These are phyloP conservation scores for Histomonas meleagridis DNA, from an alignment of 208 protist genomes.

Conservation along the genomic window DNA sequence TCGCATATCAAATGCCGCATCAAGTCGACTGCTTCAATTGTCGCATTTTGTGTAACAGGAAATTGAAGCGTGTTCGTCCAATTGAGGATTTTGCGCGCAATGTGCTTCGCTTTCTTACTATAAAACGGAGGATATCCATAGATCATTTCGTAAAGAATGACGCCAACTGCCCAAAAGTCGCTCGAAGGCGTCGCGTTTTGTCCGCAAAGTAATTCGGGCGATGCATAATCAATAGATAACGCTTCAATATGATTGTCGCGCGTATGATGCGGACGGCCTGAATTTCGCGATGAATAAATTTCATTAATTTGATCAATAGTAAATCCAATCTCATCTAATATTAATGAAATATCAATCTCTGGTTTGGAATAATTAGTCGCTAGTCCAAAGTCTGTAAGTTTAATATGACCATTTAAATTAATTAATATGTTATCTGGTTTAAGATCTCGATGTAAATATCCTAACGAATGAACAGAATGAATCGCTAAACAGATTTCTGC, in stretches of 20 bases:
- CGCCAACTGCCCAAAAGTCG: slow-evolving; percentile 64
- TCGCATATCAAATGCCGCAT: neutral
- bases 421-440: slow-evolving; percentile 39
- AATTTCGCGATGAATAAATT: neutral
- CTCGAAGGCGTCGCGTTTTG: neutral
- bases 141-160: slow-evolving; percentile 63
- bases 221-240: neutral
- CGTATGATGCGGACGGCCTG: neutral
- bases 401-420: slow-evolving; percentile 15
- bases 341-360: neutral
- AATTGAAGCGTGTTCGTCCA: slow-evolving; percentile 48
- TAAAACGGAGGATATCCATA: slow-evolving; percentile 61
- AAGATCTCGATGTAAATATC: slow-evolving; percentile 46
- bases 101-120: slow-evolving; percentile 52
- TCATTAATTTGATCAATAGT: neutral
- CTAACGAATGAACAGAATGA: slow-evolving; percentile 54
- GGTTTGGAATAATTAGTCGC: neutral
- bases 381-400: slow-evolving; percentile 40
- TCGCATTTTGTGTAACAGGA: neutral
- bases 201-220: neutral
- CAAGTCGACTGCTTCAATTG: neutral
- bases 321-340: neutral
- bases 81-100: slow-evolving; percentile 61
- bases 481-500: slow-evolving; percentile 58
- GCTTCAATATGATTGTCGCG: neutral